Conservation (phyloP, 768 basidiomycete species). For the Pholiota molesta region DNA sequence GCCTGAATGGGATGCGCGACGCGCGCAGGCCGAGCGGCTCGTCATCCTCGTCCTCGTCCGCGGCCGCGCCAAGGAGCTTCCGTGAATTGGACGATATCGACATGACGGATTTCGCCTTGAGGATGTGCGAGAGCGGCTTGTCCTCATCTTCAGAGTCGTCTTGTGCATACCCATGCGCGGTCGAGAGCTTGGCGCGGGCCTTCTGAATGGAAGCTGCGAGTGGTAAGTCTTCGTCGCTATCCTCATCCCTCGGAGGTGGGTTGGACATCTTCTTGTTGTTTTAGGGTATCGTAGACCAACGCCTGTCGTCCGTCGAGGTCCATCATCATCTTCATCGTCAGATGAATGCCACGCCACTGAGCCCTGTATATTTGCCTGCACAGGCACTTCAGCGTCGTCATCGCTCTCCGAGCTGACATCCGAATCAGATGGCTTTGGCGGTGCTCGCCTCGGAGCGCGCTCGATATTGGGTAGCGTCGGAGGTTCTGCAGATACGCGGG, state of each 20-base stretch:
- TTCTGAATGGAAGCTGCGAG: conserved; percentile 65
- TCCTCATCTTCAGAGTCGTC: conserved; percentile 74
- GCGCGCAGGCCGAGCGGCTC: conserved; percentile 72
- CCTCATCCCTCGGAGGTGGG: conserved; percentile 38
- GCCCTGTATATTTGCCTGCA: conserved; percentile 18
- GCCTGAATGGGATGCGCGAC: conserved; percentile 44
- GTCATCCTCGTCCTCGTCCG: conserved; percentile 64
- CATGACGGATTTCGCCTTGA: conserved; percentile 41
- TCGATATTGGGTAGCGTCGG: conserved; percentile 48
- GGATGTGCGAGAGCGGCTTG: conserved; percentile 61
- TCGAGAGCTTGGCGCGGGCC: conserved; percentile 48
- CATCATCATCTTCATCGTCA: conserved; percentile 49
- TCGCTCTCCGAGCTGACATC: conserved; percentile 57
- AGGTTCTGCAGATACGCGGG: conserved; percentile 26
- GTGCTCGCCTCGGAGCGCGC: conserved; percentile 39
- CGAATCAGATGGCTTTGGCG: conserved; percentile 43
- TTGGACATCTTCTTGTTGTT: conserved; percentile 23
- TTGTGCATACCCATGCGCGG: conserved; percentile 22
- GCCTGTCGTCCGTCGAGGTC: conserved; percentile 58
- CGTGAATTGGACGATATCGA: conserved; percentile 20
- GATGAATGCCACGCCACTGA: conserved; percentile 60
- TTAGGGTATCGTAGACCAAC: conserved; percentile 55
- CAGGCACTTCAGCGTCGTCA: conserved; percentile 19
- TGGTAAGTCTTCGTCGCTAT: conserved; percentile 83
- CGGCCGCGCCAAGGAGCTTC: not conserved